Base-by-base conservation (phyloP, 441 rosid genomes). In the Syzygium malaccense region DNA sequence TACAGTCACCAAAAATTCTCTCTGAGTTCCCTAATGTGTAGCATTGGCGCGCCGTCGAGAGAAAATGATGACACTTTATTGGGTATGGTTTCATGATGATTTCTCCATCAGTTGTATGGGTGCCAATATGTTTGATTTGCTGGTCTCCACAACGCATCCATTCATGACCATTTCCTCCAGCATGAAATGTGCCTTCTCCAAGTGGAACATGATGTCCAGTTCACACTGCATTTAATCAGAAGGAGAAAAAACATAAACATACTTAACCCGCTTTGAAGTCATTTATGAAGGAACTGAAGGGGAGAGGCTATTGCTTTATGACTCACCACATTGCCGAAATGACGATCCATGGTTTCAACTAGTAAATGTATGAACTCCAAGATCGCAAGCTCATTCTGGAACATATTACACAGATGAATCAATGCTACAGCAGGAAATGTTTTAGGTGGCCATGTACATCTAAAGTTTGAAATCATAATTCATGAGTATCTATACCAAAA, bases 141-240 rank as follows among this genome's bases (percentile, higher is more conserved):
- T 98, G 14, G 99, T 98, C 93, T 97, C 99, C 41, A 95, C 96
- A 87, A 98, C 88, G 91, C 97, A 95, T 88, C 98, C 99, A 89
- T 96, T 97, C 99, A 97, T 96, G 86, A 96, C 98, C 98, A 96
- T 98, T 94, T 98, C 99, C 91, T 96, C 98, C 89, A 95, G 90
- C 98, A 95, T 98, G 94, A 98, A 98, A 92, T 96, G 99, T n/a
- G 99, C 98, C 91, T 95, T 98, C 93, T 98, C 99, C 90, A 96
- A 88, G 93, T 96, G 99, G 90, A 98, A 96, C 99, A 98, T 97
- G 91, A 98, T 98, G 90, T 98, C 99, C 25, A 98, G 95, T 92
- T 96, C 99, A 90, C 99, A 98, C 98, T 96, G 93, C 90, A 91
- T 87, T 62, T 66, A 71, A 64, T 10, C 19, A 80, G 41, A 18